phyloP scores from a whole-genome alignment of 2,329 filamentous ascomycete genomes.

The Penicillium paneum region DNA sequence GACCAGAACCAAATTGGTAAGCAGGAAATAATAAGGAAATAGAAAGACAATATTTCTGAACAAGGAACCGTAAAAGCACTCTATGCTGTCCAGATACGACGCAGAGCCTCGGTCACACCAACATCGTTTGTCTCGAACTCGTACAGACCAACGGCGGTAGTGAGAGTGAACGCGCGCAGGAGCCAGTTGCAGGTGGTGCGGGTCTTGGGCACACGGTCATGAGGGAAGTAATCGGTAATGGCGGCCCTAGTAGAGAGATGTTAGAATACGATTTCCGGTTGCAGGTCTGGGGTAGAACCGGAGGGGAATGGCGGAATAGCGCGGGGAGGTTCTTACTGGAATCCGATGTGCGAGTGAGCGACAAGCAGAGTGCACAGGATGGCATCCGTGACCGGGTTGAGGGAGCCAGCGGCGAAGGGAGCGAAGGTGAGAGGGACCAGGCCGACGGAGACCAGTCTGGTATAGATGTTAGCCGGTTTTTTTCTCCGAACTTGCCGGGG shows the following conservation, averaged over 20 bases:
- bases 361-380: constrained; percentile 78
- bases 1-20: constrained; percentile 25
- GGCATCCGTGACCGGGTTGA: constrained; percentile 87
- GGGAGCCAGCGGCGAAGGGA: constrained; percentile 85
- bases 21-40: constrained; percentile 15
- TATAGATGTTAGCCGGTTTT: constrained; percentile 1
- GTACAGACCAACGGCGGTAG: constrained; percentile 85
- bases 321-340: constrained; percentile 60
- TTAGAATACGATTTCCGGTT: constrained; percentile 13
- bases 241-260: constrained; percentile 50
- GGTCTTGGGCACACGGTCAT: constrained; percentile 63
- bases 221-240: constrained; percentile 89
- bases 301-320: background rate
- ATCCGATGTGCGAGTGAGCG: constrained; percentile 92
- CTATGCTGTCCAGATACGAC: constrained; percentile 80
- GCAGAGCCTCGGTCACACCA: constrained; percentile 83
- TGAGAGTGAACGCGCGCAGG: constrained; percentile 72
- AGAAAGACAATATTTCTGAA: constrained; percentile 19
- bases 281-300: background rate
- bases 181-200: constrained; percentile 70
- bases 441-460: constrained; percentile 69
- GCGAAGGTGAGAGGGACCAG: constrained; percentile 84
- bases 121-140: constrained; percentile 99
- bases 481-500: background rate
- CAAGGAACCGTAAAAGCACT: constrained; percentile 14